Conservation (phyloP, 257 asterid species). For the Scutellaria galericulata region DNA sequence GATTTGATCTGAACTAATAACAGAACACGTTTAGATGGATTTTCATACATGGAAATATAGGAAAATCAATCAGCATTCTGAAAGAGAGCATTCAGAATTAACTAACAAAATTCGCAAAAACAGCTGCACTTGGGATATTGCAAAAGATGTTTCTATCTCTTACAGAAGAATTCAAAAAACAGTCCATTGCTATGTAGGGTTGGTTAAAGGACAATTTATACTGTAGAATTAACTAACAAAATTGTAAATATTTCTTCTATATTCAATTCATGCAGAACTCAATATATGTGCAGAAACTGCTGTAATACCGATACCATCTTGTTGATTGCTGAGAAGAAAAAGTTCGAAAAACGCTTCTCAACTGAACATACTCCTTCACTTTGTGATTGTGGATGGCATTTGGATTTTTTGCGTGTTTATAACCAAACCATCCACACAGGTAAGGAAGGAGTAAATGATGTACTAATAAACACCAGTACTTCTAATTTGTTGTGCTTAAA, state of each 20-base stretch:
- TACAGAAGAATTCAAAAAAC: background rate
- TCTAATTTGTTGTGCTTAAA: conserved; percentile 51
- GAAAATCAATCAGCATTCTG: background rate
- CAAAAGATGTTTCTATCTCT: background rate
- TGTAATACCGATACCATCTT: background rate
- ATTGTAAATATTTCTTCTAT: background rate
- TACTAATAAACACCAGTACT: background rate
- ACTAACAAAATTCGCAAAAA: too few relatives aligned
- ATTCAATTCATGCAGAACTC: background rate
- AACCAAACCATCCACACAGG: background rate
- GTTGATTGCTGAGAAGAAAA: conserved; percentile 41
- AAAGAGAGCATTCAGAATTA: background rate
- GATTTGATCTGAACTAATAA: background rate
- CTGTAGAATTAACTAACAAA: background rate
- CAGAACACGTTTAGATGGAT: background rate
- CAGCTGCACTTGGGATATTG: too few relatives aligned
- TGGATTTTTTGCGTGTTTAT: background rate
- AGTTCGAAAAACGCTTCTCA: conserved; percentile 38
- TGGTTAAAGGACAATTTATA: background rate
- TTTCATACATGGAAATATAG: background rate
- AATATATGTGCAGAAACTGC: background rate
- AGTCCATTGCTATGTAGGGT: background rate
- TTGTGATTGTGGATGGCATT: background rate
- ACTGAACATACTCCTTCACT: background rate
- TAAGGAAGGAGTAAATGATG: conserved; percentile 5